A percentile compares a stretch with the other conserved stretches of the same genome.
These are phyloP conservation scores for Tylopilus sp. DNA, from an alignment of 768 basidiomycete genomes.

Conservation along the genomic window DNA sequence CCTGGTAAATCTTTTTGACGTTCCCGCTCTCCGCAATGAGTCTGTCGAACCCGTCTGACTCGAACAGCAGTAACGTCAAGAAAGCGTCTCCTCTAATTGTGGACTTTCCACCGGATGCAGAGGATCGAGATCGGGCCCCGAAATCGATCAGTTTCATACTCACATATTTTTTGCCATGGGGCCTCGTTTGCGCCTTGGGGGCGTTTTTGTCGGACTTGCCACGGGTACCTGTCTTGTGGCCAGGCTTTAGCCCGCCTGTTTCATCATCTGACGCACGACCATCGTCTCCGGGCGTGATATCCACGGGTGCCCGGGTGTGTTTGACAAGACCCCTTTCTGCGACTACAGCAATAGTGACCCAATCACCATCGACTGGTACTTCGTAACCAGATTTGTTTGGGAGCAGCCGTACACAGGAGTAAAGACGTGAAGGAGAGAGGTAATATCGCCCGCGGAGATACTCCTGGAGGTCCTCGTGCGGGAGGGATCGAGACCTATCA, in stretches of 20 bases:
- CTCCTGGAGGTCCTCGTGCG: slow-evolving; percentile 77
- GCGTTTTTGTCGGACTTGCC: slow-evolving; percentile 17
- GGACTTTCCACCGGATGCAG: slow-evolving; percentile 52
- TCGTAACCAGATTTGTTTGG: slow-evolving; percentile 85
- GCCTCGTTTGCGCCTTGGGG: slow-evolving; percentile 30
- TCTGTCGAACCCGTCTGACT: slow-evolving; percentile 70
- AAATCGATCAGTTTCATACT: slow-evolving; percentile 84
- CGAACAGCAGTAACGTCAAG: slow-evolving; percentile 82
- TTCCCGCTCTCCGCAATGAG: slow-evolving; percentile 49
- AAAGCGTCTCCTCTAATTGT: slow-evolving; percentile 79
- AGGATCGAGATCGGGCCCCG: slow-evolving; percentile 56
- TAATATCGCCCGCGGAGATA: slow-evolving; percentile 83
- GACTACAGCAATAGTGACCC: slow-evolving; percentile 94
- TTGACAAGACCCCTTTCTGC: slow-evolving; percentile 84
- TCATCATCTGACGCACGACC: slow-evolving; percentile 36
- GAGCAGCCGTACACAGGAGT: slow-evolving; percentile 76
- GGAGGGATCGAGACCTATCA: slow-evolving; percentile 64
- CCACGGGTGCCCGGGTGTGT: slow-evolving; percentile 65
- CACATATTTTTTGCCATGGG: slow-evolving; percentile 74
- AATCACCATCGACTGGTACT: slow-evolving; percentile 88
- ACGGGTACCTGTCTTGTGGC: not conserved
- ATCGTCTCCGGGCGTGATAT: slow-evolving; percentile 43
- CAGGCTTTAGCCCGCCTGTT: slow-evolving; percentile 6
- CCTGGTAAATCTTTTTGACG: slow-evolving; percentile 67
- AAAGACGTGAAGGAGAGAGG: slow-evolving; percentile 83